Percentiles rank a stretch among this genome's conserved stretches.
Evolutionary conservation across 305 asterid species (phyloP).

Genomic region (Fraxinus velutina): DNA sequence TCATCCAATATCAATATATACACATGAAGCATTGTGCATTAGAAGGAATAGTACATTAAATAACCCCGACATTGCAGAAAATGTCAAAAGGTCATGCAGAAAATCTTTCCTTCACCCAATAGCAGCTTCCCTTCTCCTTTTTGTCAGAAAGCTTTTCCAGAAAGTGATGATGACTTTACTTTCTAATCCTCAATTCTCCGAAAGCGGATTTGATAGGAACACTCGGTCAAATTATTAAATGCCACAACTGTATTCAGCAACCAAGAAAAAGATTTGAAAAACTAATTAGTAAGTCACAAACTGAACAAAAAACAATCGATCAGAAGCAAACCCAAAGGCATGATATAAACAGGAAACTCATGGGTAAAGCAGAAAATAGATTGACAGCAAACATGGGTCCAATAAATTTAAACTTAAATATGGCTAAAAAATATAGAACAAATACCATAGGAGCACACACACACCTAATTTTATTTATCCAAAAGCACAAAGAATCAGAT

Average conservation of each 20-base stretch:
- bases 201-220: slow-evolving; percentile 29
- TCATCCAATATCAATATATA: slow-evolving; percentile 13
- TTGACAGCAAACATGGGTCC: neutral
- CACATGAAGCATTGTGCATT: slow-evolving; percentile 12
- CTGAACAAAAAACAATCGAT: neutral
- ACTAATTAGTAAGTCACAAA: slow-evolving; percentile 1
- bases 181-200: slow-evolving; percentile 37
- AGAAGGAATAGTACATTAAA: slow-evolving; percentile 65
- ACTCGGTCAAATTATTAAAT: slow-evolving; percentile 19
- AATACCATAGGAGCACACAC: neutral
- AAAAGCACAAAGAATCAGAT: neutral
- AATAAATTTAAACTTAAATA: neutral
- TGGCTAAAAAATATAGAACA: neutral
- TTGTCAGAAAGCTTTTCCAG: slow-evolving; percentile 37
- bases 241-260: slow-evolving; percentile 12
- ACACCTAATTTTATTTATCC: neutral
- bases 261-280: slow-evolving; percentile 2
- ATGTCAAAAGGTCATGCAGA: slow-evolving; percentile 77
- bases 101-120: slow-evolving; percentile 38
- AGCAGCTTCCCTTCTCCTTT: slow-evolving; percentile 48
- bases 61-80: slow-evolving; percentile 80
- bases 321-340: neutral
- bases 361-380: neutral
- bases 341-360: neutral
- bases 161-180: slow-evolving; percentile 32